Evolutionary conservation across 345 rosid genomes (phyloP), one percentile per base, ranked within the genome.

Genomic region (Rhizophora apiculata): DNA sequence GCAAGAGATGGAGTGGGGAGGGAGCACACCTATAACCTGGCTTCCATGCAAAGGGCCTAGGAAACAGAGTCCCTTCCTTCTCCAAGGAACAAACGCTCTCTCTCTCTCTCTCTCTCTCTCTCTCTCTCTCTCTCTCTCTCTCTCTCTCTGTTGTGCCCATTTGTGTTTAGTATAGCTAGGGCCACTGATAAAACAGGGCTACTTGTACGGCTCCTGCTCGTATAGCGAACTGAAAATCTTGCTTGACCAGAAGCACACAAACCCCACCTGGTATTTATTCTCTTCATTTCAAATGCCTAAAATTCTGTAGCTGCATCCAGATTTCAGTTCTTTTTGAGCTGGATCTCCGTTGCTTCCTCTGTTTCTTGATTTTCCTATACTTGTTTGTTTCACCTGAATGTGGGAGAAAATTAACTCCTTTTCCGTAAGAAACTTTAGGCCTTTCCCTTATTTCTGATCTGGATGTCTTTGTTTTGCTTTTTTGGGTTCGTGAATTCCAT

Each of bases 331-430:
- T 68, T 79, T 68, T 56, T 60, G 24, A 16, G 67, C 67, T 73
- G 70, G 66, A 74, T 71, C 52, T 71, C 68, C 62, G 9, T 56
- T 64, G 34, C 58, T 32, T 72, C 67, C 82, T 72, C 67, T 77
- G 76, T 70, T 68, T 76, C 81, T 55, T 67, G 70, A 62, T 62
- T 70, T 63, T 76, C 67, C 68, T 66, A 43, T 36, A 43, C 34
- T 69, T 57, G 62, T 53, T 53, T 60, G 43, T 60, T 68, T 72
- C 68, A 49, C 60, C 32, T 48, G 63, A 53, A 43, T 8, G 54
- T 37, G 61, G 56, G 37, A 43, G 63, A 31, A 66, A 60, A 26
- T 22, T 2, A 19, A 24, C 30, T 22, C 55, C 54, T 56, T 68
- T 64, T 19, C 49, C 60, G 26, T 7, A 36, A 48, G 69, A 59